Base-by-base conservation (phyloP, 2,329 filamentous ascomycete genomes). In the Alternaria viburni region DNA sequence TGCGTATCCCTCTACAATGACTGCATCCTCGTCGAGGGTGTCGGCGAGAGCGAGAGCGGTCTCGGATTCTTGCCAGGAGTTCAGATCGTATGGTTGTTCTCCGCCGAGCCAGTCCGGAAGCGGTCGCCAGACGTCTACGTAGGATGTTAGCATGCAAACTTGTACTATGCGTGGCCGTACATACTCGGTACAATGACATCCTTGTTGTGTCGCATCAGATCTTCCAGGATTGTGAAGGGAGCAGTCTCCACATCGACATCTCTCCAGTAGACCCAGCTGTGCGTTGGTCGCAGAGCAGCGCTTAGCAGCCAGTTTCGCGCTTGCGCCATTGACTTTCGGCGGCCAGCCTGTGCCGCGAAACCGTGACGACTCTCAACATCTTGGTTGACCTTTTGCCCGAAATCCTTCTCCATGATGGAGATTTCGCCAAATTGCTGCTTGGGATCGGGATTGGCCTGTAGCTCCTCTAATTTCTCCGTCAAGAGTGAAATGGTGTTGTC, bases 231-330 rank as follows among this genome's bases (percentile, higher is more conserved):
- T 0, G 96, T 98, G 76, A 95, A 96, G 0, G 96, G 96, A 3
- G 96, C 96, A 2, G 96, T 99, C 81, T 98, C 93, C 9, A 99
- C 96, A 81, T 99, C 96, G 23, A 97, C 96, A 82, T 99, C 96
- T 81, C 96, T 90, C 96, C 96, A 99, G 79, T 99, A 99, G 10
- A 99, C 96, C 96, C 96, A 99, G 68, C 94, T 97, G 79, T 99
- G 96, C 56, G 96, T 96, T 2, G 96, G 96, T 46, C 96, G 89
- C 57, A 99, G 83, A 21, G 96, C 95, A 44, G 96, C 95, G 74
- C 93, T 97, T 60, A 99, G 83, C 56, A 99, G 85, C 96, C 96
- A 99, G 81, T 99, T 99, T 66, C 96, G 88, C 54, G 96, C 96
- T 82, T 97, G 93, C 1, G 96, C 96, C 96, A 99, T 99, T 75